These are phyloP conservation scores for Cajanus cajan DNA, from an alignment of 306 rosid species.

Conservation along the genomic window DNA sequence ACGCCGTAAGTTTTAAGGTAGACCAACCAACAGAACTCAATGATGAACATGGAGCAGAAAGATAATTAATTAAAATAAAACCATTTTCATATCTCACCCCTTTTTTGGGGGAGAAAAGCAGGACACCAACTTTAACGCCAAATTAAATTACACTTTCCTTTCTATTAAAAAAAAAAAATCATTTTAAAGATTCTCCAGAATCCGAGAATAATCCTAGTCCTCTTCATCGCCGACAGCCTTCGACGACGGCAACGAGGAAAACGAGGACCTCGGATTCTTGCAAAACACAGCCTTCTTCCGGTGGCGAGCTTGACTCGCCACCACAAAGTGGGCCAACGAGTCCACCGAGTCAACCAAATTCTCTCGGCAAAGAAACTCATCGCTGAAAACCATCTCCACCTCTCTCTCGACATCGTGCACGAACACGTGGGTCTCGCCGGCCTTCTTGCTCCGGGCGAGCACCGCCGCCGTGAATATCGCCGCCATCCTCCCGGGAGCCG, in stretches of 20 bases:
- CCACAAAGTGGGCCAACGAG: conserved; percentile 63
- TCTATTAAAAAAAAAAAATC: neutral
- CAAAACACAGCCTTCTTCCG: conserved; percentile 44
- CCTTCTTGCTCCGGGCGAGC: conserved; percentile 62
- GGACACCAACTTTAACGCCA: conserved; percentile 1
- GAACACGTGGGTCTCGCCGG: conserved; percentile 64
- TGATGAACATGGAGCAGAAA: neutral
- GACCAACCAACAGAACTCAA: neutral
- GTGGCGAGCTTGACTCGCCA: conserved; percentile 31
- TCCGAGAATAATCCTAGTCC: neutral
- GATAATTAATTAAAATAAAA: neutral
- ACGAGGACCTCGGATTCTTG: conserved; percentile 24
- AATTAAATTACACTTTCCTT: conserved; percentile 32
- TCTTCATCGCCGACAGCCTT: conserved; percentile 32
- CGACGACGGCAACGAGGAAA: conserved; percentile 35
- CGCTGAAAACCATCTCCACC: conserved; percentile 70
- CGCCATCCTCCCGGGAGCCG: conserved; percentile 87
- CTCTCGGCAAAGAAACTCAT: conserved; percentile 77
- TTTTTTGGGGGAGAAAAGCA: neutral
- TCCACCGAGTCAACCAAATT: conserved; percentile 63
- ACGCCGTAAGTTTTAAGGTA: conserved; percentile 26
- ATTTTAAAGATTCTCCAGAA: conserved; percentile 36
- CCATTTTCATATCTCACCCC: conserved; percentile 9
- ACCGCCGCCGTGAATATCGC: conserved; percentile 80
- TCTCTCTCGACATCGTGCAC: conserved; percentile 78